Base-by-base conservation (phyloP, 495 filamentous ascomycete species). In the Parathielavia hyrcaniae region DNA sequence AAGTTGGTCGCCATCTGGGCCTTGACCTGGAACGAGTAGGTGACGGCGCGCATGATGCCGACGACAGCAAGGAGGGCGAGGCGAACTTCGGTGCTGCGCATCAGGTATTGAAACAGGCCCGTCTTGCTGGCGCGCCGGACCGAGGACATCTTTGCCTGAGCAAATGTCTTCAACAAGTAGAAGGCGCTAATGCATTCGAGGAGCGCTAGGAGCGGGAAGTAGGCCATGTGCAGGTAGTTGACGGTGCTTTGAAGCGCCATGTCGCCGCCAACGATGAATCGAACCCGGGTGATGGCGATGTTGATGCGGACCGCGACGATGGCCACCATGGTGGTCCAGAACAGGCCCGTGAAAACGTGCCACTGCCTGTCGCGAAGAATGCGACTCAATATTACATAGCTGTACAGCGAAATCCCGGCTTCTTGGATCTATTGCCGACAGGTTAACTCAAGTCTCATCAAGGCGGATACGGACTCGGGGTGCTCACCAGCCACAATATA, bases 331-430 rank as follows among this genome's bases (percentile, higher is more conserved):
- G 71, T 39, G n/a, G 52, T 19, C 71, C 71, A 74, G 55, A 74
- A 74, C 13, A 71, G 4, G 53, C 20, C 14, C 39, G 63, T 43
- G 50, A 71, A 74, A 10, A 67, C 34, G 6, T 39, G 6, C n/a
- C 67, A 67, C 14, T 50, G 44, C 32, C 22, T 41, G 22, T 50
- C 20, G 19, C 46, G 57, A 9, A 74, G 67, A 48, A 71, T 61
- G 34, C 68, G 68, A 4, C 48, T 49, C 2, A 74, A 61, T 48
- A 74, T 72, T 12, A 67, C 52, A 45, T 74, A 74, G 57, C 70
- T 72, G 61, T 72, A 72, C 52, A 74, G 71, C 2, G 71, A 72
- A 8, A 74, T 40, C 4, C 71, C 71, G 1, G 64, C 70, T 64
- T 74, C 71, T 66, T 74, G 71, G 45, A 71, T 59, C 71, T 73